Conservation (phyloP, 176 grass and related monocot species). For the Carex parvula region DNA sequence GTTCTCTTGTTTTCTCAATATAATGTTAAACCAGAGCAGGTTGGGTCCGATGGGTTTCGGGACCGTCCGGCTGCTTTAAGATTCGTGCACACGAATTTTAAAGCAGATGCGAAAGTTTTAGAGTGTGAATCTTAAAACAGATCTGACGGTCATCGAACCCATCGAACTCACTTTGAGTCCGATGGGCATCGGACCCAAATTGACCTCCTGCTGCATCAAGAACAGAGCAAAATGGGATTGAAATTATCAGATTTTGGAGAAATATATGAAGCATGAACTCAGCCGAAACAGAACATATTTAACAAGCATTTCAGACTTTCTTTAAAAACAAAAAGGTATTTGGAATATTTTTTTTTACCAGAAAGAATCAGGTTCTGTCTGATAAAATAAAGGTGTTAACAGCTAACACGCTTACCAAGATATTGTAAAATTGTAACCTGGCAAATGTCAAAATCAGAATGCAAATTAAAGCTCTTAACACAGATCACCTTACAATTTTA, state of each 20-base stretch:
- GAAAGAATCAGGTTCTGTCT: constrained; percentile 1
- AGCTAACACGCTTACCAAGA: neutral
- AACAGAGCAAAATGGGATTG: neutral
- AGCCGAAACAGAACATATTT: neutral
- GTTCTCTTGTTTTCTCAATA: too few relatives aligned
- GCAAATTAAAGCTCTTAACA: neutral
- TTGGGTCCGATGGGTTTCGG: too few relatives aligned
- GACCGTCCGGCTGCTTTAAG: too few relatives aligned
- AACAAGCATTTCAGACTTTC: neutral
- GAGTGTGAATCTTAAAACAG: too few relatives aligned
- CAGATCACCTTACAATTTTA: neutral
- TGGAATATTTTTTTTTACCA: neutral
- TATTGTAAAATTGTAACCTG: neutral
- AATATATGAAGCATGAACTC: neutral
- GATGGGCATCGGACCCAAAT: too few relatives aligned
- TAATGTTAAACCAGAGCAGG: too few relatives aligned
- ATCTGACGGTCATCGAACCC: too few relatives aligned
- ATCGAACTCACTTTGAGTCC: too few relatives aligned
- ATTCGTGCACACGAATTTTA: too few relatives aligned
- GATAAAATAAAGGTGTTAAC: neutral
- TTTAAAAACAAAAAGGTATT: neutral
- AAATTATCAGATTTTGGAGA: neutral
- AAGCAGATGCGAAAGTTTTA: too few relatives aligned
- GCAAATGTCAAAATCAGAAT: neutral
- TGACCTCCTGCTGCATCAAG: too few relatives aligned